Conservation (phyloP, 2,329 filamentous ascomycete genomes). For the Sarocladium kiliense region DNA sequence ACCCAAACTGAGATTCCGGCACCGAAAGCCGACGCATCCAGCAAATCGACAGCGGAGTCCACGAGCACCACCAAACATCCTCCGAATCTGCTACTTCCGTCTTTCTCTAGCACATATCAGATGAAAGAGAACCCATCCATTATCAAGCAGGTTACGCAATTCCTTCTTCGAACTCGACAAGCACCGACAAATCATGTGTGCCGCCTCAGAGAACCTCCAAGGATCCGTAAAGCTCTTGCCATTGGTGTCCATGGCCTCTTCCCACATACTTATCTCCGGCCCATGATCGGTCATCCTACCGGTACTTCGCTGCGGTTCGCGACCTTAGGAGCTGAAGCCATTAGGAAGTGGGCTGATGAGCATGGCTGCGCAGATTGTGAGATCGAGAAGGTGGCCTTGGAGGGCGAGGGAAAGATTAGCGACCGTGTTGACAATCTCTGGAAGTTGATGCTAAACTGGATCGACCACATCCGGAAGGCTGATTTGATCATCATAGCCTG, state of each 20-base stretch:
- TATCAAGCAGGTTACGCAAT: slow-evolving; percentile 57
- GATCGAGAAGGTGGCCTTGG: slow-evolving; percentile 89
- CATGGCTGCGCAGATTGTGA: slow-evolving; percentile 70
- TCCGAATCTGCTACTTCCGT: slow-evolving; percentile 64
- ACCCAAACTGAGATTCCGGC: slow-evolving; percentile 15
- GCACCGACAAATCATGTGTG: slow-evolving; percentile 65
- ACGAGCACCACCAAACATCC: slow-evolving; percentile 38
- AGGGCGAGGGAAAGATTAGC: slow-evolving; percentile 87
- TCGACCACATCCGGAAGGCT: slow-evolving; percentile 79
- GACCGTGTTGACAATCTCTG: slow-evolving; percentile 89
- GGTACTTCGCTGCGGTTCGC: slow-evolving; percentile 94
- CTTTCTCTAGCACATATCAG: slow-evolving; percentile 63
- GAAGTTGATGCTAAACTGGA: slow-evolving; percentile 92
- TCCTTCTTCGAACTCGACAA: slow-evolving; percentile 52
- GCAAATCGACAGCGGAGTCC: slow-evolving; percentile 30
- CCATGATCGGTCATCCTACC: slow-evolving; percentile 88
- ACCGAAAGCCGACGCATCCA: slow-evolving; percentile 19
- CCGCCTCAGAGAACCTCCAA: slow-evolving; percentile 61
- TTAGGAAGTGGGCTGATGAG: slow-evolving; percentile 73
- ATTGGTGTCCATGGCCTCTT: slow-evolving; percentile 96
- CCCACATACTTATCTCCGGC: slow-evolving; percentile 79
- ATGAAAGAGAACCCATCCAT: slow-evolving; percentile 65
- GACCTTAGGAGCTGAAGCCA: slow-evolving; percentile 76
- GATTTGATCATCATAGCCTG: slow-evolving; percentile 91
- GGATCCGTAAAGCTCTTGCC: slow-evolving; percentile 78